A percentile compares a stretch with the other conserved stretches of the same genome.
Evolutionary conservation across 2,329 filamentous ascomycete genomes (phyloP).

Genomic region (Xylaria sp.): DNA sequence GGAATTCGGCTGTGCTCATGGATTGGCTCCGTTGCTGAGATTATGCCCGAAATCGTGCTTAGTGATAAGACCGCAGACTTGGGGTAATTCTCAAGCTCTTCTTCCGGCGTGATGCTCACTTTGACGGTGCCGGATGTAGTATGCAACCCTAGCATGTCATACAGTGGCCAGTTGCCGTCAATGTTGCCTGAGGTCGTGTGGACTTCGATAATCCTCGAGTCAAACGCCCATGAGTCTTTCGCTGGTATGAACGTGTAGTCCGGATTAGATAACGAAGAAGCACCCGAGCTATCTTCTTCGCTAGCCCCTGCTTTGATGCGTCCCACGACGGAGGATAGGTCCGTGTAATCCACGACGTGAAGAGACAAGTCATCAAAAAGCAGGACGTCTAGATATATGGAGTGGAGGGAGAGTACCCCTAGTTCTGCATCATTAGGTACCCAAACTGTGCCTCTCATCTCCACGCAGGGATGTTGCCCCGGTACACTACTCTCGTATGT

Average conservation of each 20-base stretch:
- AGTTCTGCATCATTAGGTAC: slow-evolving; percentile 57
- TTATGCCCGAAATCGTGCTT: slow-evolving; percentile 56
- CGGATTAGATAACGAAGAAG: neutral
- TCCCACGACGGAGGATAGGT: slow-evolving; percentile 54
- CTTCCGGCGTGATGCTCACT: slow-evolving; percentile 56
- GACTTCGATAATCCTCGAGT: slow-evolving; percentile 57
- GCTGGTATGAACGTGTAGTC: slow-evolving; percentile 46
- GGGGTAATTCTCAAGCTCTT: slow-evolving; percentile 50
- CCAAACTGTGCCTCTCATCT: slow-evolving; percentile 60
- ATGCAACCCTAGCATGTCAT: slow-evolving; percentile 59
- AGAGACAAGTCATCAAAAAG: slow-evolving; percentile 54
- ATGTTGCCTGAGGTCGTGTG: slow-evolving; percentile 58
- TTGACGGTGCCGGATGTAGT: slow-evolving; percentile 58
- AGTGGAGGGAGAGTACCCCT: slow-evolving; percentile 51
- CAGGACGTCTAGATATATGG: slow-evolving; percentile 53
- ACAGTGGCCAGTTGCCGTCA: slow-evolving; percentile 62
- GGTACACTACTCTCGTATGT: slow-evolving; percentile 47
- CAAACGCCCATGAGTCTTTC: slow-evolving; percentile 54
- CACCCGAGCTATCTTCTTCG: slow-evolving; percentile 35
- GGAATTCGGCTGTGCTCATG: slow-evolving; percentile 51
- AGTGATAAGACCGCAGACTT: slow-evolving; percentile 56
- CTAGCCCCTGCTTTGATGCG: slow-evolving; percentile 53
- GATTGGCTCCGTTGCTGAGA: slow-evolving; percentile 58
- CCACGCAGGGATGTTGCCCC: slow-evolving; percentile 57
- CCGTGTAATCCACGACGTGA: slow-evolving; percentile 50